Evolutionary conservation across 805 yeast species (phyloP).

Genomic region (Yamadazyma phyllophila): DNA sequence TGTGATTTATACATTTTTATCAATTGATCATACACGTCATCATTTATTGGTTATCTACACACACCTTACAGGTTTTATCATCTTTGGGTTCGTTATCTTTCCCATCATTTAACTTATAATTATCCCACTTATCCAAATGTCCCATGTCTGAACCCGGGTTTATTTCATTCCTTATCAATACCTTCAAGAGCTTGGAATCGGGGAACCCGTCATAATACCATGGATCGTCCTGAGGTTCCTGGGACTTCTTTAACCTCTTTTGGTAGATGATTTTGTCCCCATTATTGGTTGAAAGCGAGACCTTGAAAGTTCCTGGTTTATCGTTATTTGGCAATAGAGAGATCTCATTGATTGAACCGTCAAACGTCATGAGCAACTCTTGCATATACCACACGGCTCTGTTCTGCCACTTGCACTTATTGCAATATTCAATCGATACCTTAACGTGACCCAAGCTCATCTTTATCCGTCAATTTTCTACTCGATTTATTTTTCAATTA

Average conservation of each 20-base stretch:
- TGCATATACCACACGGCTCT: conserved; percentile 87
- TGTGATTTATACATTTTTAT: not conserved
- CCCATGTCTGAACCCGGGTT: conserved; percentile 57
- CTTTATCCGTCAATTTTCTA: not conserved
- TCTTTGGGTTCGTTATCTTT: not conserved
- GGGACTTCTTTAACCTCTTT: conserved; percentile 47
- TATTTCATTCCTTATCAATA: conserved; percentile 57
- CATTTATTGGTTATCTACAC: not conserved
- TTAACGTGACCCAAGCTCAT: conserved; percentile 1
- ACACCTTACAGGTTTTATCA: not conserved
- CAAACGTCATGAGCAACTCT: conserved; percentile 82
- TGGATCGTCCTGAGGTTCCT: conserved; percentile 24
- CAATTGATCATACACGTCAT: not conserved
- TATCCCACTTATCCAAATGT: conserved; percentile 51
- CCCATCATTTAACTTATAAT: conserved; percentile 9
- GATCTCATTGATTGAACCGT: conserved; percentile 49
- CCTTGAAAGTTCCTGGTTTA: conserved; percentile 25
- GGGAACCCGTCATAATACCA: conserved; percentile 72
- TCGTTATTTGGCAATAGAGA: conserved; percentile 24
- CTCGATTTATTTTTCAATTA: not conserved
- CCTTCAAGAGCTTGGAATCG: conserved; percentile 76
- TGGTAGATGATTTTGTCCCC: conserved; percentile 39
- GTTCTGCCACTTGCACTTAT: conserved; percentile 83
- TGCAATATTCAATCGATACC: conserved; percentile 69
- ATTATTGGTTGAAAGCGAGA: conserved; percentile 12